These are phyloP conservation scores for Pseudogymnoascus destructans DNA, from an alignment of 2,329 filamentous ascomycete genomes.

Conservation along the genomic window DNA sequence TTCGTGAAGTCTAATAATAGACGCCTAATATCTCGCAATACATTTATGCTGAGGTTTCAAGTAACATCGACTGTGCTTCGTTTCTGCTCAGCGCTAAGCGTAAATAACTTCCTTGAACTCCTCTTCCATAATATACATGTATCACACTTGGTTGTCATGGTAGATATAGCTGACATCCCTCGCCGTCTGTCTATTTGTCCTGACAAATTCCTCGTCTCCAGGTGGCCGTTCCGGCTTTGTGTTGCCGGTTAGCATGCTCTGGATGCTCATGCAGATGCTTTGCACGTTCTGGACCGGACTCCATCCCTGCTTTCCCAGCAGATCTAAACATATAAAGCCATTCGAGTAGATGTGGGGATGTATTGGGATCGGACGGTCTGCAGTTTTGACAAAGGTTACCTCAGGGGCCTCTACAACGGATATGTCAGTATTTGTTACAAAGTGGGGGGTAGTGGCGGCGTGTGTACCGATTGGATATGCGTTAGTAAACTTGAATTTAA, in stretches of 20 bases:
- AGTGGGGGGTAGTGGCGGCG: not conserved
- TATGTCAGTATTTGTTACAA: not conserved
- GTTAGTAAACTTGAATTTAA: conserved; percentile 75
- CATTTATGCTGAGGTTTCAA: not conserved
- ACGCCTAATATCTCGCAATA: not conserved
- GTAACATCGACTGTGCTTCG: not conserved
- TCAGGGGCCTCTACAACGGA: conserved; percentile 66
- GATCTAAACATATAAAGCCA: conserved; percentile 93
- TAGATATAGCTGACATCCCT: conserved; percentile 89
- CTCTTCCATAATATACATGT: not conserved
- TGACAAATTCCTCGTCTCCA: conserved; percentile 81
- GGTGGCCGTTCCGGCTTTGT: conserved; percentile 79
- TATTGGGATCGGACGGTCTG: conserved; percentile 64
- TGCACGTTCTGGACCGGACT: conserved; percentile 95
- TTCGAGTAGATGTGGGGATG: conserved; percentile 98
- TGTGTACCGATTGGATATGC: conserved; percentile 77
- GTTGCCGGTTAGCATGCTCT: conserved; percentile 97
- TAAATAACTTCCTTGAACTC: not conserved
- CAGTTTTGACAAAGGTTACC: conserved; percentile 66
- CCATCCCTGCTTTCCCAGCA: conserved; percentile 82
- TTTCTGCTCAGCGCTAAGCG: not conserved
- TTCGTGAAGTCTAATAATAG: conserved; percentile 4
- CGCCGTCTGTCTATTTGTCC: conserved; percentile 63
- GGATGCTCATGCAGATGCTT: conserved; percentile 90
- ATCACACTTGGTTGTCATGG: conserved; percentile 45